Evolutionary conservation across 305 asterid genomes (phyloP).

Genomic region (Rubia balearica): DNA sequence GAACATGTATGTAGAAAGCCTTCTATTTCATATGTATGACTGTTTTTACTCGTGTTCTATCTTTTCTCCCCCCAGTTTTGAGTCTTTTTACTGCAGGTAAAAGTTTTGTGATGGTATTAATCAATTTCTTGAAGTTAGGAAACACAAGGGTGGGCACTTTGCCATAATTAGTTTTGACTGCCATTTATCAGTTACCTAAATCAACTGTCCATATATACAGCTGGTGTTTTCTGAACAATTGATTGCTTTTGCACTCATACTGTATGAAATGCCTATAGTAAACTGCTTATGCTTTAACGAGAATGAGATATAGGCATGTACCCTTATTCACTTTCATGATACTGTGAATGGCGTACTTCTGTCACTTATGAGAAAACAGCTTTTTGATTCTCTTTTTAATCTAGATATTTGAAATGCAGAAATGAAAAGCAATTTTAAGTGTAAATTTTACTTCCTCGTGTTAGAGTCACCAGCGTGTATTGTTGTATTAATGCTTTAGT

Average conservation of each 20-base stretch:
- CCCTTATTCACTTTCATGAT: not conserved
- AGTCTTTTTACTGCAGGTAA: too few relatives aligned
- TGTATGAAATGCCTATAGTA: not conserved
- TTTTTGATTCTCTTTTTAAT: not conserved
- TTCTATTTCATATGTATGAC: too few relatives aligned
- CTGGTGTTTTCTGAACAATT: not conserved
- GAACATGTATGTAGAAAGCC: too few relatives aligned
- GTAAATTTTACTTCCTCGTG: not conserved
- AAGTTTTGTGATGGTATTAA: too few relatives aligned
- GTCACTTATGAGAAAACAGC: not conserved
- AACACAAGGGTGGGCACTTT: too few relatives aligned
- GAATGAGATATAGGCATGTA: not conserved
- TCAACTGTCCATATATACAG: not conserved
- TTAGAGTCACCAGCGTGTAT: not conserved
- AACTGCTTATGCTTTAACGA: not conserved
- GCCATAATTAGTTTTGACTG: too few relatives aligned
- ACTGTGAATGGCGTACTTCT: not conserved
- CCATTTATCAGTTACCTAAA: not conserved
- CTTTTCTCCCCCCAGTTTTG: too few relatives aligned
- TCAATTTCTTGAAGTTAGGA: too few relatives aligned
- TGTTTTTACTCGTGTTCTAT: too few relatives aligned
- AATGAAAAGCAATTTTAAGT: not conserved
- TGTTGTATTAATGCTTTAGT: not conserved
- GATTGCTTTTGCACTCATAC: not conserved
- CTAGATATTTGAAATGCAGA: not conserved